Evolutionary conservation across 176 grass and related monocot genomes (phyloP), one percentile per base, ranked within the genome.

Genomic region (Phoenix dactylifera): DNA sequence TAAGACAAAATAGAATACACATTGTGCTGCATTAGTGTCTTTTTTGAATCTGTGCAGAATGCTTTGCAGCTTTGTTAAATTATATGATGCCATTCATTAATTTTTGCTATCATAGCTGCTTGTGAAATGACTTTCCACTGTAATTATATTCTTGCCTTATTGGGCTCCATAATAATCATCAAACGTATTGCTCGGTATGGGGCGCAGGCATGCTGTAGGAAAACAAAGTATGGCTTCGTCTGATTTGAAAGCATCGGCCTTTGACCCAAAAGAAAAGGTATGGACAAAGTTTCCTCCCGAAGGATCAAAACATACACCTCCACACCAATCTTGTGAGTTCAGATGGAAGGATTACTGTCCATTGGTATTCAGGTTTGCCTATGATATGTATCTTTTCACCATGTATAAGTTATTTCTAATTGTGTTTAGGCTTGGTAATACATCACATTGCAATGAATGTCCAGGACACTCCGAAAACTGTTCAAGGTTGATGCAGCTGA

Each of bases 331-430:
- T 65, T 98, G 81, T 59, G 87, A 98, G 18, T 98, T 98, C 81
- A 84, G 64, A 80, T 98, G 93, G 93, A 98, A 92, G 69, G 93
- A 98, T 72, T 98, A 98, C 64, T 92, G 93, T 63, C 93, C 93
- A 16, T 75, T 88, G 70, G 87, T 98, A 32, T 92, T 98, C 81
- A 82, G 93, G 93, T 98, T 79, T 63, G 80, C 35, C 35, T 3
- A 2, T 44, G 35, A 14, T 9, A 44, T 44, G 2, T 44, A 39
- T 39, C 35, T 44, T 14, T 44, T 44, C 35, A 44, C 35, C 9
- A 44, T 44, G 9, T 44, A 44, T 44, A 10, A 44, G 9, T 3
- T 14, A 44, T 44, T 44, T 44, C 35, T 10, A 14, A 14, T 44
- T 55, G 18, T 55, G 18, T 22, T 55, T 1, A 6, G 10, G 17